phyloP scores from a whole-genome alignment of 345 rosid species.

The Turritis glabra region DNA sequence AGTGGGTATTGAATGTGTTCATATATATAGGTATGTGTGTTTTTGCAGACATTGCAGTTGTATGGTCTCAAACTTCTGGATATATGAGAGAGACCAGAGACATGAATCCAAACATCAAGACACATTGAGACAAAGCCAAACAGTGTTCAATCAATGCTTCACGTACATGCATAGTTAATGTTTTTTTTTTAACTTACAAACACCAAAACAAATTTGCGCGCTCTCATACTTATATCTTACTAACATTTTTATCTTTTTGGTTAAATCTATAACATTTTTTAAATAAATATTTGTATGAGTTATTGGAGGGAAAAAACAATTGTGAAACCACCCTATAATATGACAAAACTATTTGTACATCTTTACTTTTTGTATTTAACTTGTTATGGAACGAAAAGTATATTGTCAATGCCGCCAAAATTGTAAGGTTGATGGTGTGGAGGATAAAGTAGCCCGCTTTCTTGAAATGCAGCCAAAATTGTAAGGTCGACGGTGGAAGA shows the following conservation, averaged over 20 bases:
- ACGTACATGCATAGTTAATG: neutral
- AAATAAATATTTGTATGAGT: neutral
- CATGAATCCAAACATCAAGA: neutral
- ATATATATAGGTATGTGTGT: neutral
- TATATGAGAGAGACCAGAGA: neutral
- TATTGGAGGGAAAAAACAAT: neutral
- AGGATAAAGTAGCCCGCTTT: neutral
- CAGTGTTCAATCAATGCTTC: neutral
- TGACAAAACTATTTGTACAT: neutral
- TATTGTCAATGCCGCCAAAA: neutral
- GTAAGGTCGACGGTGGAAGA: neutral
- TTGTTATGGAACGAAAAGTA: neutral
- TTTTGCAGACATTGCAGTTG: slow-evolving; percentile 1
- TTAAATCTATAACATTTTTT: neutral
- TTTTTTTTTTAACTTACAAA: neutral
- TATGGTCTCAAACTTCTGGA: neutral
- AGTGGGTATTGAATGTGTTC: neutral
- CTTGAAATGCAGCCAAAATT: neutral
- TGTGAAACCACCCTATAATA: neutral
- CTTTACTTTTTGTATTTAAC: neutral
- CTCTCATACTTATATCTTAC: neutral
- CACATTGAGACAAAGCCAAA: neutral
- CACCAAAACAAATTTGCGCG: neutral
- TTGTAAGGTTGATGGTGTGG: neutral
- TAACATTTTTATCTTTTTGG: neutral